These are phyloP conservation scores for Magnolia changhungtana DNA, from an alignment of 164 flowering plant species.

Conservation along the genomic window DNA sequence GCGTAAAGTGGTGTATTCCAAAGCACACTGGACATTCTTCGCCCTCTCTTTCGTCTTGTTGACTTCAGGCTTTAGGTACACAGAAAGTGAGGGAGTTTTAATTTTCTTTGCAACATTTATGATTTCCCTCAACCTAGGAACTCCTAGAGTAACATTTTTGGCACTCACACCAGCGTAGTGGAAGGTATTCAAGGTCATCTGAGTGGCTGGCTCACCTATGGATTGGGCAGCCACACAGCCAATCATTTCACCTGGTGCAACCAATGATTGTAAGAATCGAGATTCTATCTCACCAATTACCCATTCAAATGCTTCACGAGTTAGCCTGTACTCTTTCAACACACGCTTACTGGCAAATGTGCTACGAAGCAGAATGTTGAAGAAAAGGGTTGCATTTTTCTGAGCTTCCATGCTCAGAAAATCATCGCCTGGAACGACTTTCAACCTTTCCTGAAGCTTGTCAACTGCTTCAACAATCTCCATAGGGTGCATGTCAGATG, in stretches of 20 bases:
- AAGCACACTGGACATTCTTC: slow-evolving; percentile 91
- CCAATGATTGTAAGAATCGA: slow-evolving; percentile 88
- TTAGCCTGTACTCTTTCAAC: slow-evolving; percentile 84
- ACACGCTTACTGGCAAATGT: slow-evolving; percentile 93
- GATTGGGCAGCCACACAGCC: slow-evolving; percentile 99
- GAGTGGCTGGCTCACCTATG: slow-evolving; percentile 99
- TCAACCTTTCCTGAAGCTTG: slow-evolving; percentile 91
- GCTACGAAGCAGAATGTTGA: slow-evolving; percentile 87
- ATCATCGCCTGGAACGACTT: slow-evolving; percentile 97
- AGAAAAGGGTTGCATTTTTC: slow-evolving; percentile 93
- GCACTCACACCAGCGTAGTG: slow-evolving; percentile 99
- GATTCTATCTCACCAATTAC: slow-evolving; percentile 98
- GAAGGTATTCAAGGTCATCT: slow-evolving; percentile 96
- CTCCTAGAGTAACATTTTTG: slow-evolving; percentile 97
- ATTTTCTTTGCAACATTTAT: slow-evolving; percentile 98
- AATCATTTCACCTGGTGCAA: slow-evolving; percentile 99
- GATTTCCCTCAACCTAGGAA: slow-evolving; percentile 94
- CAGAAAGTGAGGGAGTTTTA: slow-evolving; percentile 95
- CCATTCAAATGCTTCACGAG: slow-evolving; percentile 97
- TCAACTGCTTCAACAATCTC: slow-evolving; percentile 96
- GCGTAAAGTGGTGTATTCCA: slow-evolving; percentile 89
- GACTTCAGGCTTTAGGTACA: slow-evolving; percentile 79
- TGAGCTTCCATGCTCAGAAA: slow-evolving; percentile 88
- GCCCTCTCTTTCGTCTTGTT: slow-evolving; percentile 83
- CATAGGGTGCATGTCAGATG: slow-evolving; percentile 97